Evolutionary conservation across 2,329 filamentous ascomycete genomes (phyloP).

Genomic region (Alternaria sp.): DNA sequence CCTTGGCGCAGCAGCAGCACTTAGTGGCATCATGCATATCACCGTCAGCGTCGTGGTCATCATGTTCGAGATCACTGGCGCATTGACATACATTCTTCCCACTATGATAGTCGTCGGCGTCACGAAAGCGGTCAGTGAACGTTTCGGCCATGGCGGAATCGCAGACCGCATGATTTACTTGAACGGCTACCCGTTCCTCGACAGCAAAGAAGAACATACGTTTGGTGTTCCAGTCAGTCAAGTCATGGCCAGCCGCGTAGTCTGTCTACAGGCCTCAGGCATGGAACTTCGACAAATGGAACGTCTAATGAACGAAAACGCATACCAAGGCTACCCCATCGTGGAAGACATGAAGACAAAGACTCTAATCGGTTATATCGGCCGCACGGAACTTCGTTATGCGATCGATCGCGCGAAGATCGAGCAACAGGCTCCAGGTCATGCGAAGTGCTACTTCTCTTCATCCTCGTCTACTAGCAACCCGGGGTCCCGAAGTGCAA

Average conservation of each 20-base stretch:
- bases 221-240: slow-evolving; percentile 93
- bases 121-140: slow-evolving; percentile 89
- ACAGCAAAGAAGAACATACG: slow-evolving; percentile 96
- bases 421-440: slow-evolving; percentile 64
- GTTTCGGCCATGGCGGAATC: slow-evolving; percentile 94
- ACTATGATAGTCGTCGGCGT: slow-evolving; percentile 99
- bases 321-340: slow-evolving; percentile 92
- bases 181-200: slow-evolving; percentile 94
- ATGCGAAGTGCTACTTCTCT: slow-evolving; percentile 76
- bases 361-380: slow-evolving; percentile 87
- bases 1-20: slow-evolving; percentile 85
- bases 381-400: slow-evolving; percentile 88
- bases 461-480: slow-evolving; percentile 39
- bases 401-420: slow-evolving; percentile 81
- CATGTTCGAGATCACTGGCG: slow-evolving; percentile 99
- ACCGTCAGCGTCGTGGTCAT: slow-evolving; percentile 97
- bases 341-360: slow-evolving; percentile 75
- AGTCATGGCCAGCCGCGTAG: slow-evolving; percentile 81
- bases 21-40: slow-evolving; percentile 98
- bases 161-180: slow-evolving; percentile 99
- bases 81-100: slow-evolving; percentile 92
- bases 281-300: slow-evolving; percentile 80
- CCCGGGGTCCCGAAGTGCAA: slow-evolving; percentile 31
- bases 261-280: slow-evolving; percentile 75
- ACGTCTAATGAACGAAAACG: slow-evolving; percentile 74